phyloP scores from a whole-genome alignment of 345 rosid species.

The Dipteronia dyeriana region DNA sequence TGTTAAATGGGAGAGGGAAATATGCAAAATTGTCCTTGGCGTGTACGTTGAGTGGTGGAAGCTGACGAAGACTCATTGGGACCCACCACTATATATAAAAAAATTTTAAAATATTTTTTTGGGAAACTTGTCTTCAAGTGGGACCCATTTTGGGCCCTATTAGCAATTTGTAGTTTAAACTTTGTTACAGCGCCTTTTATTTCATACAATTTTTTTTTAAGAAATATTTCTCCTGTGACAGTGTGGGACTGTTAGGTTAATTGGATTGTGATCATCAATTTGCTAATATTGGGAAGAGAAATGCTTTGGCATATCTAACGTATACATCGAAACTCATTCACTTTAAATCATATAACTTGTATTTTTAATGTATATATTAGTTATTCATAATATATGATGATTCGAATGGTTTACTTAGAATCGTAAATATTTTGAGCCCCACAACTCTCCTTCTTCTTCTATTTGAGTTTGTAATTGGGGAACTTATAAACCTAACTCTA shows the following conservation, averaged over 20 bases:
- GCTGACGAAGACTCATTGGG: neutral
- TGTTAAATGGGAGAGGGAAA: constrained; percentile 23
- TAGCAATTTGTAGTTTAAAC: neutral
- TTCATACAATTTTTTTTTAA: neutral
- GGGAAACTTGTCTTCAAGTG: neutral
- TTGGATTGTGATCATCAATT: neutral
- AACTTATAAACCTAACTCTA: too few relatives aligned
- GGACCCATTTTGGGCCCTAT: neutral
- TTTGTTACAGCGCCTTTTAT: neutral
- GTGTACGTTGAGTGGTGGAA: constrained; percentile 53
- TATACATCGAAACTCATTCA: too few relatives aligned
- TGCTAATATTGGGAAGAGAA: neutral
- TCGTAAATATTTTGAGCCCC: neutral
- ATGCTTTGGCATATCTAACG: neutral
- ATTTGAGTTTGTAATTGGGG: too few relatives aligned
- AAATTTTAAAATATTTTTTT: too few relatives aligned
- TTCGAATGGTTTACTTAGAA: too few relatives aligned
- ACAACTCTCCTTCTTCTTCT: neutral
- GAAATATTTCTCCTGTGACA: neutral
- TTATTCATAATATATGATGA: too few relatives aligned
- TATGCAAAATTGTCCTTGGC: constrained; percentile 44
- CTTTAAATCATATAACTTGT: too few relatives aligned
- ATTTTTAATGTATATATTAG: too few relatives aligned
- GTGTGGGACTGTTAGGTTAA: neutral
- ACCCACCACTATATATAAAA: neutral